phyloP scores from a whole-genome alignment of 2,329 filamentous ascomycete species.

The Colletotrichum karsti region DNA sequence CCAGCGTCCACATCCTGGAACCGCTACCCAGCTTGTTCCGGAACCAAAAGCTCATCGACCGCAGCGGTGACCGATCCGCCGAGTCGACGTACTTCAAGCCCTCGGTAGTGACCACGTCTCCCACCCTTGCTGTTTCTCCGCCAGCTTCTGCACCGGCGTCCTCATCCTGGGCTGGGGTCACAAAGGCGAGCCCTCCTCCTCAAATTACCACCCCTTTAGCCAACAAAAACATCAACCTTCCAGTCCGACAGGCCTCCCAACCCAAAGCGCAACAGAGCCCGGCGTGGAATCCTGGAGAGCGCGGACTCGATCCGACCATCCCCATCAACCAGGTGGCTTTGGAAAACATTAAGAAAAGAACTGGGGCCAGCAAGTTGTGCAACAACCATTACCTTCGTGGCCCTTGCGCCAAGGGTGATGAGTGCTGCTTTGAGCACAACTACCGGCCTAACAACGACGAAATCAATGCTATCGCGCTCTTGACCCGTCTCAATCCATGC shows the following conservation, averaged over 20 bases:
- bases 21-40: slow-evolving; percentile 61
- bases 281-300: slow-evolving; percentile 61
- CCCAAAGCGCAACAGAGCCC: slow-evolving; percentile 37
- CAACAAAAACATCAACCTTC: slow-evolving; percentile 37
- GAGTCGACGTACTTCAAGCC: slow-evolving; percentile 16
- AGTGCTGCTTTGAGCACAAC: slow-evolving; percentile 66
- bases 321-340: slow-evolving; percentile 53
- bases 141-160: slow-evolving; percentile 37
- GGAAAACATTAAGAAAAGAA: slow-evolving; percentile 65
- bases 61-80: slow-evolving; percentile 32
- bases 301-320: slow-evolving; percentile 64
- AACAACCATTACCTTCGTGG: slow-evolving; percentile 70
- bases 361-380: slow-evolving; percentile 65
- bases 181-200: slow-evolving; percentile 52
- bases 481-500: slow-evolving; percentile 67
- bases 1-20: slow-evolving; percentile 54
- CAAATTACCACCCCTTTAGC: slow-evolving; percentile 51
- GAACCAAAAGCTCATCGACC: slow-evolving; percentile 57
- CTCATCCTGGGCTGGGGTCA: slow-evolving; percentile 51
- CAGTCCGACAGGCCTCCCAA: slow-evolving; percentile 5
- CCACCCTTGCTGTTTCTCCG: slow-evolving; percentile 36
- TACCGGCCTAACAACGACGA: slow-evolving; percentile 63
- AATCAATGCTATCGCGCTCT: slow-evolving; percentile 61
- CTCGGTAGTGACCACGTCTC: slow-evolving; percentile 29
- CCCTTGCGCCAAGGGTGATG: slow-evolving; percentile 61